These are phyloP conservation scores for Solanum gracilifrons DNA, from an alignment of 257 asterid genomes.

Conservation along the genomic window DNA sequence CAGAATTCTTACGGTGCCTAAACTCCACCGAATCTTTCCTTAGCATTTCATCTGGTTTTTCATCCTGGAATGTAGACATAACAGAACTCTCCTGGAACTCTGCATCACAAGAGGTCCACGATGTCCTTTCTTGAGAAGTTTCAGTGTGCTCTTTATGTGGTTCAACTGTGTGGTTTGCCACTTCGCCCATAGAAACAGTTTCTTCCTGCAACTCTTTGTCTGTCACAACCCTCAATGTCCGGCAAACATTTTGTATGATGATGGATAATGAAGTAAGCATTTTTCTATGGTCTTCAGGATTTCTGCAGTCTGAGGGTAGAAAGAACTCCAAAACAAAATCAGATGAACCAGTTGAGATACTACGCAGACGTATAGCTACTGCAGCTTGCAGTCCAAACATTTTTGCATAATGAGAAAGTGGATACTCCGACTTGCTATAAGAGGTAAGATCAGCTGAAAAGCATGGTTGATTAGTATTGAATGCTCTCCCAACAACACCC, in stretches of 20 bases:
- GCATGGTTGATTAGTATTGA: constrained; percentile 67
- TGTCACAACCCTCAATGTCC: constrained; percentile 55
- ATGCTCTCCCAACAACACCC: constrained; percentile 77
- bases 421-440: constrained; percentile 65
- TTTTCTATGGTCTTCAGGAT: constrained; percentile 49
- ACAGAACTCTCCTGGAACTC: constrained; percentile 16
- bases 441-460: constrained; percentile 68
- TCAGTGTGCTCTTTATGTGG: background rate
- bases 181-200: constrained; percentile 8
- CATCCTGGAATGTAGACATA: constrained; percentile 20
- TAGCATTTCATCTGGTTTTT: constrained; percentile 6
- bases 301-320: constrained; percentile 50
- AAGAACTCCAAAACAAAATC: constrained; percentile 89
- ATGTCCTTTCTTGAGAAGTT: constrained; percentile 8
- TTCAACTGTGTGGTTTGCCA: constrained; percentile 1
- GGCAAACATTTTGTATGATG: constrained; percentile 52
- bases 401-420: constrained; percentile 86
- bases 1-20: constrained; percentile 18
- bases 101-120: constrained; percentile 3
- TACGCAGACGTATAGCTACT: constrained; percentile 80
- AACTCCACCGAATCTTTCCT: constrained; percentile 10
- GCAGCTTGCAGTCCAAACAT: constrained; percentile 76
- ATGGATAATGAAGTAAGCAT: constrained; percentile 64
- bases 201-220: constrained; percentile 65
- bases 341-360: constrained; percentile 41